These are phyloP conservation scores for Talaromyces piceae DNA, from an alignment of 2,329 filamentous ascomycete species.

Conservation along the genomic window DNA sequence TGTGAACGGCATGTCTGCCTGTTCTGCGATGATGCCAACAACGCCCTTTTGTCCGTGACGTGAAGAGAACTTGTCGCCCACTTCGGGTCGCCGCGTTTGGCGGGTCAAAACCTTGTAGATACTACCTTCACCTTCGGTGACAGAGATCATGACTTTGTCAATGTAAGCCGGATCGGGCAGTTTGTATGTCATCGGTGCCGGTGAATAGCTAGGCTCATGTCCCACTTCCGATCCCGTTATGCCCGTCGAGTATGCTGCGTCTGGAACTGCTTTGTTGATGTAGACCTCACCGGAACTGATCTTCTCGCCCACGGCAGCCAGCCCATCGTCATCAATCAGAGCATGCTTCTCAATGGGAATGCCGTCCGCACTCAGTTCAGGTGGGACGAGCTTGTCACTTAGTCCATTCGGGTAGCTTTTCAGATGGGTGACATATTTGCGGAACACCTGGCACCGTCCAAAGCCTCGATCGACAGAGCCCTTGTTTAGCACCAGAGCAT, in stretches of 20 bases:
- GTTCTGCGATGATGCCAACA: constrained; percentile 90
- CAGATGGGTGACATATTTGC: constrained; percentile 80
- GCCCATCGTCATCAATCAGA: constrained; percentile 73
- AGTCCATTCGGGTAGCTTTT: constrained; percentile 80
- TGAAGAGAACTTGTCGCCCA: constrained; percentile 98
- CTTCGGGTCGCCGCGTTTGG: constrained; percentile 89
- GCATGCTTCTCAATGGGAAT: constrained; percentile 60
- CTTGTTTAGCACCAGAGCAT: constrained; percentile 94
- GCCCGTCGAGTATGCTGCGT: constrained; percentile 66
- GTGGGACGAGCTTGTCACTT: constrained; percentile 53
- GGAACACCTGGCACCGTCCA: constrained; percentile 94
- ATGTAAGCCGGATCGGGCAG: constrained; percentile 80
- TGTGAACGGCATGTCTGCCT: constrained; percentile 94
- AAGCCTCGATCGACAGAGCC: constrained; percentile 92
- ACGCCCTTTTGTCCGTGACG: constrained; percentile 98
- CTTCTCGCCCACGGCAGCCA: constrained; percentile 77
- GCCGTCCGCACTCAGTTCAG: constrained; percentile 53
- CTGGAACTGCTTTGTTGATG: constrained; percentile 80
- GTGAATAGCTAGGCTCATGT: constrained; percentile 27
- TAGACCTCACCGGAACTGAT: constrained; percentile 75
- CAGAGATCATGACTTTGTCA: constrained; percentile 91
- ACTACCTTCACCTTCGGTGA: constrained; percentile 76
- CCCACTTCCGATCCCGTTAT: constrained; percentile 56
- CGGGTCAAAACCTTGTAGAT: constrained; percentile 91
- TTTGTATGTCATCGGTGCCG: constrained; percentile 59